Percentiles rank a stretch among this genome's conserved stretches.
phyloP scores from a whole-genome alignment of 768 basidiomycete genomes.

The Fomitopsis pulvina region DNA sequence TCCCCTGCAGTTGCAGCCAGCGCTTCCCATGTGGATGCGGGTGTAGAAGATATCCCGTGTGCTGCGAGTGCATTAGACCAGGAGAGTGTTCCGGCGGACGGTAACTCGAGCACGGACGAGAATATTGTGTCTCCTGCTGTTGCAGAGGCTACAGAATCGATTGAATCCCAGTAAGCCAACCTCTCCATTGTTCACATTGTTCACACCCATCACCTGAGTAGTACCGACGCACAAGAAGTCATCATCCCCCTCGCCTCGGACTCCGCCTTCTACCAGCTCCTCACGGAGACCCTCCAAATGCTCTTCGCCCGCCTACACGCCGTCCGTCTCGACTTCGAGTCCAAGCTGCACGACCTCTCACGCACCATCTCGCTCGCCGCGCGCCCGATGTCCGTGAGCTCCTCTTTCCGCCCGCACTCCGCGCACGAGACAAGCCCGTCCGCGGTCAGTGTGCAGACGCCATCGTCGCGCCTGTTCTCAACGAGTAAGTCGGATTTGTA shows the following conservation, averaged over 20 bases:
- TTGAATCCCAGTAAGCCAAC: constrained; percentile 4
- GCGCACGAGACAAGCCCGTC: constrained; percentile 16
- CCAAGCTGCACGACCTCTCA: constrained; percentile 43
- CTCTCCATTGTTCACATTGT: too few species aligned
- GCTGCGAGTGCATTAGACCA: too few species aligned
- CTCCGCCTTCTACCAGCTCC: constrained; percentile 69
- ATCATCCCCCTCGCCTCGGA: constrained; percentile 80
- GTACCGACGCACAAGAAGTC: constrained; percentile 35
- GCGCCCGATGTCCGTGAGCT: constrained; percentile 27
- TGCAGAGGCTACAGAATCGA: background rate
- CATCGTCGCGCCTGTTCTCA: constrained; percentile 4
- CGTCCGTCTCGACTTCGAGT: constrained; percentile 45
- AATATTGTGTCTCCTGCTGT: background rate
- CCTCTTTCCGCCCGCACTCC: constrained; percentile 31
- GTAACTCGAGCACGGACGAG: too few species aligned
- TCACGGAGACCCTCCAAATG: constrained; percentile 53
- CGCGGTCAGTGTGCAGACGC: constrained; percentile 14
- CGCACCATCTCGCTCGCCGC: constrained; percentile 26
- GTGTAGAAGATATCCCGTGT: background rate
- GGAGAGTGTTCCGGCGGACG: too few species aligned
- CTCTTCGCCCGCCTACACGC: constrained; percentile 44
- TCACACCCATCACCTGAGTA: too few species aligned
- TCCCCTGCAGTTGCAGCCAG: background rate
- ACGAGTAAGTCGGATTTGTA: constrained; percentile 56
- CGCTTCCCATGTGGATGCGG: background rate